phyloP scores from a whole-genome alignment of 2,329 filamentous ascomycete species.

The Colletotrichum navitas region DNA sequence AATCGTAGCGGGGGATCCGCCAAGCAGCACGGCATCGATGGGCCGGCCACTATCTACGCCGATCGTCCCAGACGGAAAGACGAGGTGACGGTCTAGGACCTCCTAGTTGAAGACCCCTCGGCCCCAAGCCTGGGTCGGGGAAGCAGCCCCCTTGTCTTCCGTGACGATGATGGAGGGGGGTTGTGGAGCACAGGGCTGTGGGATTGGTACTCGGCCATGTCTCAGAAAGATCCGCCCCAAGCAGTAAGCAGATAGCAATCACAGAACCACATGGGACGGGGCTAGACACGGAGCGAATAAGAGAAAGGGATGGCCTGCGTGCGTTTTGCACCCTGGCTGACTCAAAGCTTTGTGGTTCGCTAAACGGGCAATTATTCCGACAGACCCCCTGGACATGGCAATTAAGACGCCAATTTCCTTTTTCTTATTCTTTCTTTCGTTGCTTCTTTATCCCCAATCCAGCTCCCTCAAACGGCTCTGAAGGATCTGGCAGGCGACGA shows the following conservation, averaged over 20 bases:
- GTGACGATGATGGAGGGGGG: neutral
- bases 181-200: neutral
- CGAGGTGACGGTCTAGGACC: neutral
- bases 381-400: neutral
- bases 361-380: neutral
- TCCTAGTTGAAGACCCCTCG: neutral
- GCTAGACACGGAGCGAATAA: neutral
- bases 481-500: neutral
- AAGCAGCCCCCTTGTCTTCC: constrained; percentile 14
- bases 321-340: neutral
- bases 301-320: neutral
- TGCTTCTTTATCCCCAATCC: neutral
- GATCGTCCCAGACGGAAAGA: neutral
- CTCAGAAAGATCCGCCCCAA: constrained; percentile 11
- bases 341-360: neutral
- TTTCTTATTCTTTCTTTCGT: neutral
- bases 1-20: constrained; percentile 7
- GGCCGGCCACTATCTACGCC: neutral
- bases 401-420: neutral
- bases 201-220: constrained; percentile 12
- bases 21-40: neutral
- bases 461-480: neutral
- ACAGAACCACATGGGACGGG: constrained; percentile 12
- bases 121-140: constrained; percentile 8
- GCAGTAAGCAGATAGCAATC: neutral